Evolutionary conservation across 1,139 yeast species (phyloP), one percentile per base, ranked within the genome.

Genomic region (Taphrina confusa): DNA sequence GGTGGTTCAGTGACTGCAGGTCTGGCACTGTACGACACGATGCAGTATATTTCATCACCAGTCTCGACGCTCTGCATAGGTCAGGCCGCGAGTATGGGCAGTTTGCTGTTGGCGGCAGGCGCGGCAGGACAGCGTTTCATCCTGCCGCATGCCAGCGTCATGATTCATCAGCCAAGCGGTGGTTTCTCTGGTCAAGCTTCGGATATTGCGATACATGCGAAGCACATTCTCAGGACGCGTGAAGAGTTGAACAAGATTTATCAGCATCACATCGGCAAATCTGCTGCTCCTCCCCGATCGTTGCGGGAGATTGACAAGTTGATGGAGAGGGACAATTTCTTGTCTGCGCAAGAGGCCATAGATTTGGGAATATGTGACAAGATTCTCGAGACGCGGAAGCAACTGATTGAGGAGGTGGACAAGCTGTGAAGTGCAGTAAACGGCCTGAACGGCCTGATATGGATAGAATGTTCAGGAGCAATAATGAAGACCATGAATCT

Each of bases 1-100:
- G 75, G 75, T 1, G 75, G 75, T 1, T 66, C 68, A 11, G 72
- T 72, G 40, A 71, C 73, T 2, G 68, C 74, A 3, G 75, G 75
- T 1, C 63, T 72, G 45, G 73, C 74, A 4, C 69, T 72, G 30
- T 71, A 72, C 50, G 75, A 72, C 57, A 72, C 75, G 12, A 72
- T 72, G 68, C 74, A 72, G 62, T 72, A 70, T 57, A 69, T 72
- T 47, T 61, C 65, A 25, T 65, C 71, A 28, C 73, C 73, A 3
- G 73, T 72, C 5, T 69, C 72, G 6, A 72, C 75, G 1, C 70
- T 72, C 27, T 73, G 75, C 46, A 64, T 72, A 8, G 75, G 75
- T 1, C 72, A 71, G 57, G 74, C 74, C 2, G 71, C 72, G 30
- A 70, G 73, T 9, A 72, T 72, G 75, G 75, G 69, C 1, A 69